Conservation (phyloP, 805 yeast species). For the Starmerella apicola region DNA sequence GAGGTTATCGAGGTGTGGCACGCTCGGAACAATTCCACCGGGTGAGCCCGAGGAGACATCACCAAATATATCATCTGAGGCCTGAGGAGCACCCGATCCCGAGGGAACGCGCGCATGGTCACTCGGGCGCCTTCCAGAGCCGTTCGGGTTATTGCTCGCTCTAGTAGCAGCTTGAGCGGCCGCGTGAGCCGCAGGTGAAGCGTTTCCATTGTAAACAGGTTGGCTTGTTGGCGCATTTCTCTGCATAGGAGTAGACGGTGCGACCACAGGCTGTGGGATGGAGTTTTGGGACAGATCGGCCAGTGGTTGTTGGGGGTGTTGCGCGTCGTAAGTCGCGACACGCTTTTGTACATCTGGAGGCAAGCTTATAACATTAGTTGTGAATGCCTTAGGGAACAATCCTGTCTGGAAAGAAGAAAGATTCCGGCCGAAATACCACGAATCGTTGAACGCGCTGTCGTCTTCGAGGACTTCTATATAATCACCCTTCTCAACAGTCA, state of each 20-base stretch:
- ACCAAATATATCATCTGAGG: no score
- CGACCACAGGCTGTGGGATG: background rate
- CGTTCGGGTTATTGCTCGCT: no score
- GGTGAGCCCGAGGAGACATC: no score
- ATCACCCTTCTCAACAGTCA: slow-evolving; percentile 70
- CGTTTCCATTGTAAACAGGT: no score
- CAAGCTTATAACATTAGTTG: slow-evolving; percentile 27
- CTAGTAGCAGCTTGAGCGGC: no score
- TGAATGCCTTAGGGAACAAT: slow-evolving; percentile 80
- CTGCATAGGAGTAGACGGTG: background rate
- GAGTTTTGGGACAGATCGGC: background rate
- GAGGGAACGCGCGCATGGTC: no score
- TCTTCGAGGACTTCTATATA: slow-evolving; percentile 79
- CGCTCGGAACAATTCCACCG: no score
- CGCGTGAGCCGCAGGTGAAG: no score
- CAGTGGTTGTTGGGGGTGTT: background rate
- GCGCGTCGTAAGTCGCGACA: background rate
- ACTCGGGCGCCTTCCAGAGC: no score
- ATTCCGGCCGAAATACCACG: slow-evolving; percentile 76
- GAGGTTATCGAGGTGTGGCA: no score
- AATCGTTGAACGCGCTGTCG: slow-evolving; percentile 87
- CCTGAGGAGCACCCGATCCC: no score
- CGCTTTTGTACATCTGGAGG: slow-evolving; percentile 14
- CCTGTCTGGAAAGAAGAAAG: slow-evolving; percentile 65
- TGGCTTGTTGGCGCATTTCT: no score